Conservation (phyloP, 768 basidiomycete genomes). For the Tephrocybe sp. region DNA sequence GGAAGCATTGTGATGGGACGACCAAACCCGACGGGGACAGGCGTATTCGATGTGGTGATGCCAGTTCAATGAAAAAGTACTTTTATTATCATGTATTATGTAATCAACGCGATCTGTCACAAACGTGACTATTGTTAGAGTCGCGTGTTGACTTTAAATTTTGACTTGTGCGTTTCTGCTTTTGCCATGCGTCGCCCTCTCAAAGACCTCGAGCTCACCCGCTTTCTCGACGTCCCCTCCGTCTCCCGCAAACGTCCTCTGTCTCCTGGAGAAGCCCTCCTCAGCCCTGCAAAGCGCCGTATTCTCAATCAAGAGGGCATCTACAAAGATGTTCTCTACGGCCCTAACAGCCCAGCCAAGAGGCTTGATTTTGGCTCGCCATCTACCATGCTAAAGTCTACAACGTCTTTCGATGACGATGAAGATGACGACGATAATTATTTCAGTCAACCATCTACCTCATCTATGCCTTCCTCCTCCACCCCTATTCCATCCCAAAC, state of each 20-base stretch:
- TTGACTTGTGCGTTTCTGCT: constrained; percentile 3
- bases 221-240: constrained; percentile 37
- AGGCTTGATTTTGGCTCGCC: constrained; percentile 48
- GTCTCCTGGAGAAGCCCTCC: constrained; percentile 50
- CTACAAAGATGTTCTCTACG: constrained; percentile 26
- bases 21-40: constrained; percentile 90
- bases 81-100: constrained; percentile 5
- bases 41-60: constrained; percentile 86
- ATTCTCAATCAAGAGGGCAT: constrained; percentile 56
- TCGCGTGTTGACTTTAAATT: constrained; percentile 12
- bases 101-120: constrained; percentile 22
- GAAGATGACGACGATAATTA: constrained; percentile 19
- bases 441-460: constrained; percentile 18
- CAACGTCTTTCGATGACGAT: constrained; percentile 9
- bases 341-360: constrained; percentile 43
- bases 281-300: constrained; percentile 68
- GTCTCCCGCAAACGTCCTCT: constrained; percentile 56
- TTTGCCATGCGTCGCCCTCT: constrained; percentile 45
- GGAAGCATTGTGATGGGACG: constrained; percentile 89
- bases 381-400: constrained; percentile 15
- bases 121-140: constrained; percentile 10
- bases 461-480: constrained; percentile 17
- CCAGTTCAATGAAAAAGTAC: constrained; percentile 26
- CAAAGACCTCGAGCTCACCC: constrained; percentile 56
- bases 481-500: constrained; percentile 32